These are phyloP conservation scores for Myriosclerotinia curreyana DNA, from an alignment of 2,329 filamentous ascomycete species.

Conservation along the genomic window DNA sequence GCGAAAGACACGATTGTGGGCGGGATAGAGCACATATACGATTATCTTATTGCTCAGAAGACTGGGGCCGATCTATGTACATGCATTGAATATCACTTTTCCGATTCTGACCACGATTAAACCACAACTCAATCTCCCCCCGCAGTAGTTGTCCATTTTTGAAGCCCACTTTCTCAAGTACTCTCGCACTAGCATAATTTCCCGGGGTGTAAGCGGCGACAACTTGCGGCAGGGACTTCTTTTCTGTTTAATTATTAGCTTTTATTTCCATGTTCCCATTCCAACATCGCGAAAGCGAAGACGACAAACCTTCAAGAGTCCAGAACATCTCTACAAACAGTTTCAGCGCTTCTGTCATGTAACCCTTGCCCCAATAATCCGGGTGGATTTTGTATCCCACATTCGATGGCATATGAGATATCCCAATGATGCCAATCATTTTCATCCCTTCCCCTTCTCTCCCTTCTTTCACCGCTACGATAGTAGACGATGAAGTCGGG, in stretches of 20 bases:
- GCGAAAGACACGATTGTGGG: not conserved
- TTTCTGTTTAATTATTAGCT: not conserved
- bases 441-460: not conserved
- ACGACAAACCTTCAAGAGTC: conserved; percentile 9
- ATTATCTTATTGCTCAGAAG: not conserved
- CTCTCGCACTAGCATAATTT: conserved; percentile 29
- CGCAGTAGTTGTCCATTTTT: conserved; percentile 22
- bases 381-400: conserved; percentile 27
- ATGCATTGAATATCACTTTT: conserved; percentile 13
- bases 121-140: conserved; percentile 14
- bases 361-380: conserved; percentile 27
- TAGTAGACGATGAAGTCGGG: not conserved
- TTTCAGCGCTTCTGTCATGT: conserved; percentile 25
- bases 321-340: conserved; percentile 23
- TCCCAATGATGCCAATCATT: conserved; percentile 19
- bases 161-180: conserved; percentile 30
- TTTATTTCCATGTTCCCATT: not conserved
- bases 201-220: conserved; percentile 24
- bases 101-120: not conserved
- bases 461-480: not conserved
- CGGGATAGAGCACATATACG: not conserved
- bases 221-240: not conserved
- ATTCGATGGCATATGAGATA: conserved; percentile 17
- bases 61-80: conserved; percentile 2
- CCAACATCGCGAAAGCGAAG: not conserved